Evolutionary conservation across 1,284 basidiomycete species (phyloP), one percentile per base, ranked within the genome.

Genomic region (Marasmius oreades): DNA sequence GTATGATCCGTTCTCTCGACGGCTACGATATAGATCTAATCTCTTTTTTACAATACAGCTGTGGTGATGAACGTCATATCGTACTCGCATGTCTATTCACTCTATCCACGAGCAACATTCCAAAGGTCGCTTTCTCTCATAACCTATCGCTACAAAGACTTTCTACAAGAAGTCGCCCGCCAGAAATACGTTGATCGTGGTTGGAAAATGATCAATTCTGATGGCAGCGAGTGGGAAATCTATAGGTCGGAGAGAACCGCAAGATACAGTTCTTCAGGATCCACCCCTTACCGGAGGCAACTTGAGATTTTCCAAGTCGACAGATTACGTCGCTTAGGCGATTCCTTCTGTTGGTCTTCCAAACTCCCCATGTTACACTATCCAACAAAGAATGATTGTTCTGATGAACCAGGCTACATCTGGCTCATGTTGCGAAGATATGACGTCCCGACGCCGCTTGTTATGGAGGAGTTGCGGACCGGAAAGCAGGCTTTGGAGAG

Each of bases 1-100:
- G 62, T 63, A 56, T 31, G 59, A 53, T 20, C 2, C 24, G 44
- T 51, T 59, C 34, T 34, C 47, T 10, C 12, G 2, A n/a, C 16
- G 23, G 28, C n/a, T n/a, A 10, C 23, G 26, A n/a, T 14, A n/a
- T 4, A 5, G 14, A 42, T 5, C 20, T 22, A 24, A 46, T 24
- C 31, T 50, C 3, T 43, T 36, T n/a, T n/a, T 26, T 46, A 26
- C 37, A 44, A 28, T 26, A 20, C 16, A 61, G 63, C 64, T 14
- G 57, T 59, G 44, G 65, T 62, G 12, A 65, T 67, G 62, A 67
- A 67, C 48, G 50, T 63, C 33, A 64, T 65, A 39, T 53, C 57
- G 2, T 59, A 56, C 34, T 52, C 59, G n/a, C 37, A 47, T 8
- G 66, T 62, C 5, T 62, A 61, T 36, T 58, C 58, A 5, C 52